Conservation (phyloP, 352 stramenopile species). For the Nothophytophthora sp. region DNA sequence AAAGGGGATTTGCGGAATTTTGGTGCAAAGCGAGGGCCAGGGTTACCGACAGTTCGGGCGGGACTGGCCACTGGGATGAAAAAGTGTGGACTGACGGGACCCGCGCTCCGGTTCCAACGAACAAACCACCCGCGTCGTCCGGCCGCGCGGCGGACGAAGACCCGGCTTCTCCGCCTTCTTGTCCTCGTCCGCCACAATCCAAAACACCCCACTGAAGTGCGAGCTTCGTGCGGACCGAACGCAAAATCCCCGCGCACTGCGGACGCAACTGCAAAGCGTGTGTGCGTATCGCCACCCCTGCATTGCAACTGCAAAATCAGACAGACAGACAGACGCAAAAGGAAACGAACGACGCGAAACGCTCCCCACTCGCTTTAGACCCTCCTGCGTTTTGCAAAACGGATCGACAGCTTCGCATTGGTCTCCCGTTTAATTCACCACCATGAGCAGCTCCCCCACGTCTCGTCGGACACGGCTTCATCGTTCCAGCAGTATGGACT, state of each 20-base stretch:
- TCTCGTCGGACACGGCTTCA: slow-evolving; percentile 9
- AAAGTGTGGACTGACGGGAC: slow-evolving; percentile 13
- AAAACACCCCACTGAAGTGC: slow-evolving; percentile 37
- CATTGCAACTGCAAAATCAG: too few species aligned
- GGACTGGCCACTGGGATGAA: too few species aligned
- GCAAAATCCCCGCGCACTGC: slow-evolving; percentile 1
- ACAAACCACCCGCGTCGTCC: slow-evolving; percentile 2
- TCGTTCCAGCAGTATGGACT: slow-evolving; percentile 23
- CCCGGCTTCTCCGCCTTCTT: too few species aligned
- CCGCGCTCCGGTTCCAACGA: slow-evolving; percentile 21
- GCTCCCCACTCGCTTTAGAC: too few species aligned
- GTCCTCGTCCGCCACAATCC: slow-evolving; percentile 24
- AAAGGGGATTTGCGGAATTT: slow-evolving; percentile 22
- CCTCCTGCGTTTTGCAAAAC: too few species aligned
- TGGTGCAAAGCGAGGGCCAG: slow-evolving; percentile 24
- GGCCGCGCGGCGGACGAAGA: too few species aligned
- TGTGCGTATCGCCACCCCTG: slow-evolving; percentile 5
- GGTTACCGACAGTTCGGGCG: too few species aligned
- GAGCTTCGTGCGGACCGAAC: slow-evolving; percentile 1
- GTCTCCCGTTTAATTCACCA: too few species aligned
- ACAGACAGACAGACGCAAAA: too few species aligned
- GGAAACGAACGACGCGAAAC: too few species aligned
- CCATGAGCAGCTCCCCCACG: too few species aligned
- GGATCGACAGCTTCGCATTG: too few species aligned
- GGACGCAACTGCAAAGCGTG: slow-evolving; percentile 2